Percentiles rank a stretch among this genome's conserved stretches.
phyloP scores from a whole-genome alignment of 75 land plant species.

The Picea sitchensis region DNA sequence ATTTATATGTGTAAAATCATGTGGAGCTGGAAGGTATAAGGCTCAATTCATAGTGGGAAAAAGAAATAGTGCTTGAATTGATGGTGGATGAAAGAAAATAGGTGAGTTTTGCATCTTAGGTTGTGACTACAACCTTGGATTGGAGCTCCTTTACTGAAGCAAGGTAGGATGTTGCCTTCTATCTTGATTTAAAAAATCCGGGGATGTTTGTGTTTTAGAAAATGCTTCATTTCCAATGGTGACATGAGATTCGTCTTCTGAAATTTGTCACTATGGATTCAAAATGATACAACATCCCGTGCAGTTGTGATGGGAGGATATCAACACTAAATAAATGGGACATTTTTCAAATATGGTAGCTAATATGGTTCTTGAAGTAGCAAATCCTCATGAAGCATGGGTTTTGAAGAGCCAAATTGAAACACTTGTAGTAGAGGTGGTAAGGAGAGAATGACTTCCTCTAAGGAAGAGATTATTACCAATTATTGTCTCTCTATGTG shows the following conservation, averaged over 20 bases:
- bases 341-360: conserved; percentile 42
- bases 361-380: conserved; percentile 60
- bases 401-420: conserved; percentile 93
- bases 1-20: too few relatives aligned
- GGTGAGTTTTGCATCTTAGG: neutral
- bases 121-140: neutral
- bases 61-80: too few relatives aligned
- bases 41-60: too few relatives aligned
- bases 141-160: neutral
- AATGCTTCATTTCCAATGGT: conserved; percentile 63
- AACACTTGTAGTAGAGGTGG: conserved; percentile 96
- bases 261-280: conserved; percentile 83
- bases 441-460: conserved; percentile 78
- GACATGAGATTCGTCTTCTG: conserved; percentile 64
- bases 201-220: conserved; percentile 75
- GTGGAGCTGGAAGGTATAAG: too few relatives aligned
- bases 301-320: neutral
- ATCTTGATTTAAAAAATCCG: conserved; percentile 38
- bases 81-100: too few relatives aligned
- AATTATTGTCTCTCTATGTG: conserved; percentile 6
- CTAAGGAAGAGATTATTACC: conserved; percentile 70
- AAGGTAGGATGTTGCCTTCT: neutral
- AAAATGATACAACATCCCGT: conserved; percentile 73
- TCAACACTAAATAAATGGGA: conserved; percentile 35
- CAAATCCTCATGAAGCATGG: conserved; percentile 77